Evolutionary conservation across 2,329 filamentous ascomycete genomes (phyloP).

Genomic region (Chaetomiaceae sp.): DNA sequence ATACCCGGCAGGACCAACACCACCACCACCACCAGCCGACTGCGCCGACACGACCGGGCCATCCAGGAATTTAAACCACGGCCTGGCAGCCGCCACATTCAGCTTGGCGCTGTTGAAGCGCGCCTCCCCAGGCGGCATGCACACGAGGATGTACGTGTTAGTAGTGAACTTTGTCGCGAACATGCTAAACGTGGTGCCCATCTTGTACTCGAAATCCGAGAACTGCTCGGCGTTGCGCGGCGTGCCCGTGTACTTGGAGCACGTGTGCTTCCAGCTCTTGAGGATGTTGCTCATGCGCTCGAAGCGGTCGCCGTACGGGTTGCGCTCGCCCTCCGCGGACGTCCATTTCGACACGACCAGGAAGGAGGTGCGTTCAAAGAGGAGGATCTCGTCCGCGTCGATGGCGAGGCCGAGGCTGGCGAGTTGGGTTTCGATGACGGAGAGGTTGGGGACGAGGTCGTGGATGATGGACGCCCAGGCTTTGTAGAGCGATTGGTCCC

Average conservation of each 20-base stretch:
- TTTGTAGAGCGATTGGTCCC: constrained; percentile 97
- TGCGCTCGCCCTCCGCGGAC: constrained; percentile 65
- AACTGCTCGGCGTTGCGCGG: constrained; percentile 80
- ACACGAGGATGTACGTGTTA: constrained; percentile 93
- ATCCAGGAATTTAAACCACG: constrained; percentile 69
- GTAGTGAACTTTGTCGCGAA: constrained; percentile 95
- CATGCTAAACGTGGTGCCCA: constrained; percentile 74
- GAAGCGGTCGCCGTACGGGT: constrained; percentile 88
- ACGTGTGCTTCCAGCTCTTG: constrained; percentile 93
- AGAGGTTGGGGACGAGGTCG: constrained; percentile 90
- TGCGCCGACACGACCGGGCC: constrained; percentile 39
- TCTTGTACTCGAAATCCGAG: constrained; percentile 74
- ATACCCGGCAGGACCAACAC: background rate
- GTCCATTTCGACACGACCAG: constrained; percentile 93
- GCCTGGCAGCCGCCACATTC: constrained; percentile 81
- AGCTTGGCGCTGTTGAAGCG: constrained; percentile 86
- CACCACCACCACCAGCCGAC: background rate
- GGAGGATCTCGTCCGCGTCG: constrained; percentile 85
- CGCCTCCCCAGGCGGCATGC: constrained; percentile 85
- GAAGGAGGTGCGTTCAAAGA: constrained; percentile 95
- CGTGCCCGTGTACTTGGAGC: constrained; percentile 70
- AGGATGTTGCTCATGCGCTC: constrained; percentile 95
- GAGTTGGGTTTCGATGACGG: constrained; percentile 81
- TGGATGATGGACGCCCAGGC: constrained; percentile 98
- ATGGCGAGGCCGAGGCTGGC: constrained; percentile 77